Base-by-base conservation (phyloP, 2,329 filamentous ascomycete genomes). In the Penicillium sp. region DNA sequence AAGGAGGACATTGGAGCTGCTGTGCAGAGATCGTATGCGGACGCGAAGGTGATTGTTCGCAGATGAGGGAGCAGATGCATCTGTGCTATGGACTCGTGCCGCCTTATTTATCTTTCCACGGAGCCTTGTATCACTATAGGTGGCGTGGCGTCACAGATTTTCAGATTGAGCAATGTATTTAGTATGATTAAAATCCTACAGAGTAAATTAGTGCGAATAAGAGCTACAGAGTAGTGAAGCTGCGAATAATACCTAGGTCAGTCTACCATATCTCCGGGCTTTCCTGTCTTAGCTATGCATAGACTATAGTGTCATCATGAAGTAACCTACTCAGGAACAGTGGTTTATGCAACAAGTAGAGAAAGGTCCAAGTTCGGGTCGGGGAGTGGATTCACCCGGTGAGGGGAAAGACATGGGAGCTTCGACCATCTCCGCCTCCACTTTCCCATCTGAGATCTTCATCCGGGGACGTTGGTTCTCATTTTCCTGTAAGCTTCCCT, bases 11-110 rank as follows among this genome's bases (percentile, higher is more conserved):
- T 73, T 32, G 66, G 52, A 7, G 47, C 50, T 18, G 58, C 57
- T 9, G 49, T 72, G 33, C 46, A 59, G 48, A 59, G 56, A n/a
- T 61, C 61, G 25, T 73, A 71, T 49, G 64, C 65, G 15, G 61
- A 56, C 25, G 66, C 66, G 6, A 58, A 56, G 41, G 59, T 71
- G 29, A 63, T 58, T 3, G 59, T 65, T 45, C 61, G 62, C 31
- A 68, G 66, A 53, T 73, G 55, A 64, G 28, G 18, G 9, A 37
- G 33, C 15, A 3, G 3, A 12, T 25, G 38, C 3, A 40, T 15
- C 1, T 3, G 7, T 40, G 12, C 1, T 40, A 15, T 27, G 12
- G 38, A n/a, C 38, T 42, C 12, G 38, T 42, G 13, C 24, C 25
- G n/a, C 25, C 27, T 42, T 42, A 20, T 6, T n/a, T 42, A 12